phyloP scores from a whole-genome alignment of 2,329 filamentous ascomycete genomes.

The Huntiella bhutanensis region DNA sequence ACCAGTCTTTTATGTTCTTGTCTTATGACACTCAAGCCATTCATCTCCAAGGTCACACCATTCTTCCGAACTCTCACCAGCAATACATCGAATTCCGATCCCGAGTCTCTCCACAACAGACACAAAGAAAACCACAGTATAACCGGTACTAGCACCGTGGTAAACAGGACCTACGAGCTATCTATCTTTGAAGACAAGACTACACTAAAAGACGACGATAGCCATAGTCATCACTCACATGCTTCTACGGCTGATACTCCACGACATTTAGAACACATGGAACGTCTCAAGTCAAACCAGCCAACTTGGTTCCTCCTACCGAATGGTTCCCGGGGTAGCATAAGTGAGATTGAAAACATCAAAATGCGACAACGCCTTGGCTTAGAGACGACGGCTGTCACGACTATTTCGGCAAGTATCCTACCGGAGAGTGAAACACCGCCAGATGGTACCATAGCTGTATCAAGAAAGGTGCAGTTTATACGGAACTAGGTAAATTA shows the following conservation, averaged over 20 bases:
- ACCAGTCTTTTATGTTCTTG: conserved; percentile 14
- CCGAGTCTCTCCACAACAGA: neutral
- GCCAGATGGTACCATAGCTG: conserved; percentile 6
- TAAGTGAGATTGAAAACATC: neutral
- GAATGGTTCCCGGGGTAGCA: no score
- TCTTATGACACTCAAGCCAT: conserved; percentile 15
- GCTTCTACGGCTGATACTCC: no score
- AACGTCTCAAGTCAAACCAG: no score
- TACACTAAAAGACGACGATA: no score
- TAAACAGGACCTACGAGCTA: no score
- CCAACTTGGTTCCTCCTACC: no score
- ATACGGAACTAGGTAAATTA: neutral
- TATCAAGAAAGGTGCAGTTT: conserved; percentile 2
- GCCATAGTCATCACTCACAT: no score
- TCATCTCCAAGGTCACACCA: conserved; percentile 15
- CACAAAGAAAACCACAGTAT: no score
- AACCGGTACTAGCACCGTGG: no score
- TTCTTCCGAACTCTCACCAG: conserved; percentile 8
- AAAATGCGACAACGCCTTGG: conserved; percentile 6
- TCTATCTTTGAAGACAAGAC: no score
- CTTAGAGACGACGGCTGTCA: conserved; percentile 1
- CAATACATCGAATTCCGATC: neutral
- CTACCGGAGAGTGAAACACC: neutral
- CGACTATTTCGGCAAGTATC: neutral
- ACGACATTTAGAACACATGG: no score